Base-by-base conservation (phyloP, 805 yeast genomes). In the Kazachstania kunashirensis region DNA sequence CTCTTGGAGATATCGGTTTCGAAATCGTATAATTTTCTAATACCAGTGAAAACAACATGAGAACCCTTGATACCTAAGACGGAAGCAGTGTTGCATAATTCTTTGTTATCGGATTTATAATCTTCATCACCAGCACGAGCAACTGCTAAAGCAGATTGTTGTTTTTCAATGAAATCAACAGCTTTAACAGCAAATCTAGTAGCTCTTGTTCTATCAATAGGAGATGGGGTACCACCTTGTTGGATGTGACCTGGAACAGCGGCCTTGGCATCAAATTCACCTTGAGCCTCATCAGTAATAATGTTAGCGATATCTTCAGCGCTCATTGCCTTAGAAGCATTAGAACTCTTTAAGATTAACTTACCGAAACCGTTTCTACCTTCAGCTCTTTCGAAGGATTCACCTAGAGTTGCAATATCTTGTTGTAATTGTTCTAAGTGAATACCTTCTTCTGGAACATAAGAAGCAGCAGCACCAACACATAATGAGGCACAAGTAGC, bases 201-300 rank as follows among this genome's bases (percentile, higher is more conserved):
- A 6, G 84, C 88, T 50, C 77, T 67, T 2, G 81, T 76, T 63
- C 94, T 68, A 57, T 83, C 94, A 57, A 79, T 78, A 23, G 88
- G 72, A 0, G 84, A 72, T 39, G 94, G 92, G 21, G 75, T 62
- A 35, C 77, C 78, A 53, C 94, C 94, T 57, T 83, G 94, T 62
- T 83, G 92, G 23, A 82, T 88, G 54, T 82, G 94, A 16, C 94
- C 92, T 17, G 94, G 94, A 38, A 79, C 68, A 10, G 92, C 92
- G 6, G 88, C 75, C 57, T 79, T 77, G 16, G 84, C 76, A 49
- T 82, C 89, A 47, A 79, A 83, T 49, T 74, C 68, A 24, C 80
- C 79, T 15, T 70, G 62, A 20, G 76, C 77, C 46, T 75, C 79
- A 40, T 71, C 69, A 43, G 79, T 70, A 37, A 67, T 66, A 39